Percentiles rank a stretch among this genome's conserved stretches.
Evolutionary conservation across 306 rosid genomes (phyloP).

Genomic region (Mimosa pudica): DNA sequence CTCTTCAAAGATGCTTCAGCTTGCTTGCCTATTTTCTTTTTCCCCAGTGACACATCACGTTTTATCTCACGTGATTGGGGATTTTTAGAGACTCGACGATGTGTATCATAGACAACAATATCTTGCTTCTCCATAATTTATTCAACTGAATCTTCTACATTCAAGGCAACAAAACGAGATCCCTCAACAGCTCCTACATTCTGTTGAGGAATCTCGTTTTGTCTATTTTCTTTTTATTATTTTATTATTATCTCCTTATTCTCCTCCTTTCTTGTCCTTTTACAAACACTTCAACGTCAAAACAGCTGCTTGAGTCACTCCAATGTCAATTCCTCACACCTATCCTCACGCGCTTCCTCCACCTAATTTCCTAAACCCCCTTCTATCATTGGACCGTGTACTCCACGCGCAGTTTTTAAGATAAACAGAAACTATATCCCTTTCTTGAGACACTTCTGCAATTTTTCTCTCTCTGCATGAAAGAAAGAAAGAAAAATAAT

Average conservation of each 20-base stretch:
- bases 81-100: no score
- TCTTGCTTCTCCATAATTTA: no score
- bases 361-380: not conserved
- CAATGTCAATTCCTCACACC: constrained; percentile 10
- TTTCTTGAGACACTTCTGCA: constrained; percentile 10
- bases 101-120: no score
- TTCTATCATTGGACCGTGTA: not conserved
- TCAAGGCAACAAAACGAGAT: no score
- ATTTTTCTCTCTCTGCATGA: constrained; percentile 2
- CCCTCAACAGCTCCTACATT: no score
- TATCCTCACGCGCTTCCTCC: constrained; percentile 31
- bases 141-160: no score
- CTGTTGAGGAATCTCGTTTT: no score
- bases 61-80: no score
- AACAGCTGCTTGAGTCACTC: constrained; percentile 45
- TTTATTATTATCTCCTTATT: no score
- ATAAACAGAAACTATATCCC: not conserved
- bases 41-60: no score
- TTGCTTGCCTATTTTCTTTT: no score
- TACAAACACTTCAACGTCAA: constrained; percentile 40
- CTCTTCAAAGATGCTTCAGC: no score
- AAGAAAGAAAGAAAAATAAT: constrained; percentile 5
- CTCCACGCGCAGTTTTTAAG: constrained; percentile 19
- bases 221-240: not conserved
- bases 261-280: not conserved